Evolutionary conservation across 768 basidiomycete species (phyloP), one percentile per base, ranked within the genome.

Genomic region (Porphyrellus cyaneotinctus): DNA sequence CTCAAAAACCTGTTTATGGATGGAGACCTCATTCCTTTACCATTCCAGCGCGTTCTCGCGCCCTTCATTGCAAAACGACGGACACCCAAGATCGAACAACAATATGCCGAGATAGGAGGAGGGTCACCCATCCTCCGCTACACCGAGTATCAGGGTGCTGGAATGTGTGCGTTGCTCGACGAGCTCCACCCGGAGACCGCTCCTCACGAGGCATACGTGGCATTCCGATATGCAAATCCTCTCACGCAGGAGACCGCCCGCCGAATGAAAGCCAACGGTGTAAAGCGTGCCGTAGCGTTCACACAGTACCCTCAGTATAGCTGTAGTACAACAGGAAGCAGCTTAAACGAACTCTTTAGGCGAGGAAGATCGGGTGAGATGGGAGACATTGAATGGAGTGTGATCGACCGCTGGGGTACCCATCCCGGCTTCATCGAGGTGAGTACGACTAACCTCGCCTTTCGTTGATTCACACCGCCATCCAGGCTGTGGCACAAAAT

Each of bases 301-400:
- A 91, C 91, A 4, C 97, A 99, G 71, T 99, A 99, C 69, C 97
- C 97, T 1, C 97, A 99, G 70, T 99, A 99, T 71, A 91, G 88
- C 64, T 99, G 97, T 71, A 95, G 91, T 56, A 99, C 97, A 12
- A 98, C 97, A 0, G 97, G 97, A 46, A 97, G 94, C 73, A 95
- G 91, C 68, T 66, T 99, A 65, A 99, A 98, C 64, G 97, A 99
- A 68, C 72, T 99, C 24, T 95, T 81, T 63, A 75, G 87, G 66
- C 74, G 71, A 62, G 81, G 82, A 47, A 81, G 77, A 62, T 72
- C 75, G 33, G 86, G 85, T 26, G 85, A 81, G 48, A 71, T 77
- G 58, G 86, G 78, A 45, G 75, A 76, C 60, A 79, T 99, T 22
- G 81, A 92, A 63, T 99, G 97, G 97, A 95, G 91, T 66, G 94